These are phyloP conservation scores for Pistacia integerrima DNA, from an alignment of 345 rosid genomes.

Conservation along the genomic window DNA sequence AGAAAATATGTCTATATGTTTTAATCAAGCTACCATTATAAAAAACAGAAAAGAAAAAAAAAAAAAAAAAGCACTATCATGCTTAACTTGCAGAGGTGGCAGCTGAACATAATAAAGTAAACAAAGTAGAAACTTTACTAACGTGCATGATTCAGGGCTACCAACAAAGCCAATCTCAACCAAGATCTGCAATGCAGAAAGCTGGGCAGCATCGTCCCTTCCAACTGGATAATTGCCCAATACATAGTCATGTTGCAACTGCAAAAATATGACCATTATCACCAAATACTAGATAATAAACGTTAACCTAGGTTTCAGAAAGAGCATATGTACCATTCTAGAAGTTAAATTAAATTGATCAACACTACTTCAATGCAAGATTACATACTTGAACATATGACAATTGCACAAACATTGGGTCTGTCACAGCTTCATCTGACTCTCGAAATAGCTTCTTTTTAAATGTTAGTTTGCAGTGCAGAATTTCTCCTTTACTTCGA, in stretches of 20 bases:
- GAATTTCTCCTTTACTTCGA: conserved; percentile 92
- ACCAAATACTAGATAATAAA: conserved; percentile 16
- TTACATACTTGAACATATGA: conserved; percentile 90
- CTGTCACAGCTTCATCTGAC: conserved; percentile 94
- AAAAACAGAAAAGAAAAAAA: not conserved
- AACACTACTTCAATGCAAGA: conserved; percentile 10
- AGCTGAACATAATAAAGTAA: not conserved
- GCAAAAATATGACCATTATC: conserved; percentile 32
- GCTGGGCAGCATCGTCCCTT: conserved; percentile 97
- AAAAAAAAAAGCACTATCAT: not conserved
- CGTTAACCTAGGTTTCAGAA: not conserved
- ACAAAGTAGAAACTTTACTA: conserved; percentile 30
- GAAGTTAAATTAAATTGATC: conserved; percentile 2
- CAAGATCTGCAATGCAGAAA: conserved; percentile 93
- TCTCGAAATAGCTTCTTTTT: conserved; percentile 94
- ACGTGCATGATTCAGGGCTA: conserved; percentile 92
- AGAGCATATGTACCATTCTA: not conserved
- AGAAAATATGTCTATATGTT: not conserved
- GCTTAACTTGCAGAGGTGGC: not conserved
- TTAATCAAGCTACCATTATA: not conserved
- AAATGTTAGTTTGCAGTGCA: conserved; percentile 87
- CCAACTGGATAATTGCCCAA: conserved; percentile 98
- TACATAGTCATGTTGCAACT: conserved; percentile 98
- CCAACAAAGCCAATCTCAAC: conserved; percentile 87
- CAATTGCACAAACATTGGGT: conserved; percentile 93